Percentiles rank a stretch among this genome's conserved stretches.
Evolutionary conservation across 176 grass and related monocot genomes (phyloP).

Genomic region (Alloteropsis semialata): DNA sequence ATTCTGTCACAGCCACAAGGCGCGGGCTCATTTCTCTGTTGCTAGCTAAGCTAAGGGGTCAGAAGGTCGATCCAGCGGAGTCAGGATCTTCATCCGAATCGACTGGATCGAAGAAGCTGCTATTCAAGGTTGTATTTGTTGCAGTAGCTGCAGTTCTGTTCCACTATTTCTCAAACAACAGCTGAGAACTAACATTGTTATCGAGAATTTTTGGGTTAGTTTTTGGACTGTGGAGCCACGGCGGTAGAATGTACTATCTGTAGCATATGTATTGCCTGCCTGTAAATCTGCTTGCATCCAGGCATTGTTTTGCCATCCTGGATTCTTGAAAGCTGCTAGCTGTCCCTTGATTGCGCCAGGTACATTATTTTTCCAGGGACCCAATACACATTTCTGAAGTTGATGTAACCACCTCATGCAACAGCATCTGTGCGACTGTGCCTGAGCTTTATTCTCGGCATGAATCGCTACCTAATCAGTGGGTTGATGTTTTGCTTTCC

Average conservation of each 20-base stretch:
- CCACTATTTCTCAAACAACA: conserved; percentile 41
- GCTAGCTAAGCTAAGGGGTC: conserved; percentile 40
- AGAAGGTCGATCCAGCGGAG: conserved; percentile 15
- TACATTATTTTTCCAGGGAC: not conserved
- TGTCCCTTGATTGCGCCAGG: not conserved
- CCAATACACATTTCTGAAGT: not conserved
- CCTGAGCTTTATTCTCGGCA: not conserved
- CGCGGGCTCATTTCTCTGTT: conserved; percentile 31
- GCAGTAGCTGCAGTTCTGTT: conserved; percentile 31
- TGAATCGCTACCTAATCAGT: not conserved
- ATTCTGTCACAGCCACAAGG: conserved; percentile 28
- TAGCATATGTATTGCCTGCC: conserved; percentile 19
- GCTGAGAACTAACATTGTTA: conserved; percentile 1
- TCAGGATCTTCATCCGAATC: conserved; percentile 24
- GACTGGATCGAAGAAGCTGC: conserved; percentile 29
- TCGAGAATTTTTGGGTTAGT: conserved; percentile 12
- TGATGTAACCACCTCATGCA: not conserved
- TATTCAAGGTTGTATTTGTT: conserved; percentile 43
- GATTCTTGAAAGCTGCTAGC: not conserved
- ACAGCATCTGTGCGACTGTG: not conserved
- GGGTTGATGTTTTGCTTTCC: not conserved
- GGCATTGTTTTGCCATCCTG: not conserved
- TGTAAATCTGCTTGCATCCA: conserved; percentile 21
- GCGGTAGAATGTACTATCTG: conserved; percentile 19
- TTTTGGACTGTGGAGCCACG: conserved; percentile 7